A percentile compares a stretch with the other conserved stretches of the same genome.
These are phyloP conservation scores for Ottelia alismoides DNA, from an alignment of 106 monocot species.

Conservation along the genomic window DNA sequence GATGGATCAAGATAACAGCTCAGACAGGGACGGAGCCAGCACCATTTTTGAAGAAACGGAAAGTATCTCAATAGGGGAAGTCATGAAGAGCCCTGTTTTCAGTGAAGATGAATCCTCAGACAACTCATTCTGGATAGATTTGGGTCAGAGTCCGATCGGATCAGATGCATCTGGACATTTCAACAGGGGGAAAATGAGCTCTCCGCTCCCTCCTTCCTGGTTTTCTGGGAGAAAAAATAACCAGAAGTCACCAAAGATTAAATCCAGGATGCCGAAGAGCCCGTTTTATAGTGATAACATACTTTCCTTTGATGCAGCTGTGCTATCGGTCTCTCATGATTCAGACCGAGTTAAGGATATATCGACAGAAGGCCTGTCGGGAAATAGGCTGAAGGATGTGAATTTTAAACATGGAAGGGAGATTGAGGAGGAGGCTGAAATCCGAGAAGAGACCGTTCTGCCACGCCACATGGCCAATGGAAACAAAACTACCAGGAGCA, in stretches of 20 bases:
- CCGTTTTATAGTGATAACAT: slow-evolving; percentile 42
- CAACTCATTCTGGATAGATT: slow-evolving; percentile 86
- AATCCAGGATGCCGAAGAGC: slow-evolving; percentile 20
- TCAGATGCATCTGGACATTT: slow-evolving; percentile 43
- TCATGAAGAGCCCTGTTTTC: slow-evolving; percentile 89
- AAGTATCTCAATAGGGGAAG: slow-evolving; percentile 66
- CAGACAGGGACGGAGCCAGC: slow-evolving; percentile 77
- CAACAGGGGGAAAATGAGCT: slow-evolving; percentile 42
- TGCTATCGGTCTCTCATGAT: slow-evolving; percentile 69
- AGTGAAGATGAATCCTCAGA: slow-evolving; percentile 84
- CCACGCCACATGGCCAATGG: slow-evolving; percentile 22
- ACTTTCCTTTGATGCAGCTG: slow-evolving; percentile 77
- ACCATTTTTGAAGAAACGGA: slow-evolving; percentile 86
- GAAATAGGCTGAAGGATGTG: slow-evolving; percentile 18
- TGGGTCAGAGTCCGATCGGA: slow-evolving; percentile 72
- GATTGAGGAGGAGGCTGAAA: slow-evolving; percentile 51
- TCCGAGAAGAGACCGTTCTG: slow-evolving; percentile 4
- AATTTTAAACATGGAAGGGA: slow-evolving; percentile 22
- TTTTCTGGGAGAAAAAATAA: slow-evolving; percentile 19
- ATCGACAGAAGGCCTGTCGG: slow-evolving; percentile 18
- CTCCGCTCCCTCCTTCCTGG: slow-evolving; percentile 72
- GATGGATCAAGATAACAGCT: slow-evolving; percentile 58
- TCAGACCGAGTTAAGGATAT: slow-evolving; percentile 32
- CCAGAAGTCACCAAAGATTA: slow-evolving; percentile 6
- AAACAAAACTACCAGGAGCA: slow-evolving; percentile 6